Evolutionary conservation across 768 basidiomycete species (phyloP).

Genomic region (Termitomyces titanicus): DNA sequence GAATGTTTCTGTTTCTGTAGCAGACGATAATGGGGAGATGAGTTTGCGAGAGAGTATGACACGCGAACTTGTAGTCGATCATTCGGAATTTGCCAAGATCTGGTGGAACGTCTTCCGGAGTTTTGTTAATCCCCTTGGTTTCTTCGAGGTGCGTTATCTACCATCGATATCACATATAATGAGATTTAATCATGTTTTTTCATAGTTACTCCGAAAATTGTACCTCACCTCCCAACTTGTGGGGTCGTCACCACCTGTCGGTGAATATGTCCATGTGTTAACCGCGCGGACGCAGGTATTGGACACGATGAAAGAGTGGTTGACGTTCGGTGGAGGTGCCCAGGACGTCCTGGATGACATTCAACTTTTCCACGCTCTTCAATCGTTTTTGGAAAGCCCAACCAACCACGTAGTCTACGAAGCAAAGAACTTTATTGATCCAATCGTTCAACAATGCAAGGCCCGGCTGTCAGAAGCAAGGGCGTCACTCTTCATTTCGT

Average conservation of each 20-base stretch:
- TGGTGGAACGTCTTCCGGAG: slow-evolving; percentile 87
- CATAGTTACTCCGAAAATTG: slow-evolving; percentile 71
- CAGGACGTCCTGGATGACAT: slow-evolving; percentile 75
- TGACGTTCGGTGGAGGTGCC: slow-evolving; percentile 68
- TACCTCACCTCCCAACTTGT: slow-evolving; percentile 52
- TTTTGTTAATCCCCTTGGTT: slow-evolving; percentile 75
- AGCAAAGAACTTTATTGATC: slow-evolving; percentile 35
- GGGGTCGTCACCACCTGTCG: slow-evolving; percentile 36
- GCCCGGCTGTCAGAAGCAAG: slow-evolving; percentile 39
- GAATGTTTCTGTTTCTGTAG: slow-evolving; percentile 73
- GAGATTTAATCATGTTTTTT: neutral
- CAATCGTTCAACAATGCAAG: slow-evolving; percentile 45
- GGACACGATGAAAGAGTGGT: slow-evolving; percentile 67
- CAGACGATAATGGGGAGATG: slow-evolving; percentile 87
- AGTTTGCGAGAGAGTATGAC: slow-evolving; percentile 72
- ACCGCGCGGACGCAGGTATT: slow-evolving; percentile 60
- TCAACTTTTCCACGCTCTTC: slow-evolving; percentile 56
- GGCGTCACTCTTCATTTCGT: slow-evolving; percentile 37
- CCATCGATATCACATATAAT: neutral
- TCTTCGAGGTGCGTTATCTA: slow-evolving; percentile 67
- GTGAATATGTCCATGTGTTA: slow-evolving; percentile 47
- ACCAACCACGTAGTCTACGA: slow-evolving; percentile 51
- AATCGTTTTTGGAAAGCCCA: slow-evolving; percentile 54
- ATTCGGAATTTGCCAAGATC: slow-evolving; percentile 64
- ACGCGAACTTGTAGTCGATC: slow-evolving; percentile 68